phyloP scores from a whole-genome alignment of 2,329 filamentous ascomycete species.

The Colletotrichum navitas region DNA sequence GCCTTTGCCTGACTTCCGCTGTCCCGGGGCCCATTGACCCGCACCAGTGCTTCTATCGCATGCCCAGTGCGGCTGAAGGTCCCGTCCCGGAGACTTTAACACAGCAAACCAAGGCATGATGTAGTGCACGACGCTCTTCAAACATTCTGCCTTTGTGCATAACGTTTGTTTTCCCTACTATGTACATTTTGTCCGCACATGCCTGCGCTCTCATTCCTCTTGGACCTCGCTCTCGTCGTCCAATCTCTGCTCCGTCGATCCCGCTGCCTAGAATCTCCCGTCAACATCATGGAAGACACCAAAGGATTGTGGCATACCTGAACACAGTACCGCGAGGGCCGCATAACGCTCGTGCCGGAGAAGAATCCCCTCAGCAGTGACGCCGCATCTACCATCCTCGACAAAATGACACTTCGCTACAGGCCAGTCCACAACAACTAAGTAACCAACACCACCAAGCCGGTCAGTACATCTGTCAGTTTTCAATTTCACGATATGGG shows the following conservation, averaged over 20 bases:
- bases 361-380: conserved; percentile 14
- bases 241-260: conserved; percentile 15
- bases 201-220: not conserved
- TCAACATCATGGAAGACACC: conserved; percentile 42
- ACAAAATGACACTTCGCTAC: conserved; percentile 2
- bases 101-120: not conserved
- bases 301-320: conserved; percentile 14
- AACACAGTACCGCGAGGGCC: not conserved
- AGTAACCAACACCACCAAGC: not conserved
- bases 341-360: conserved; percentile 2
- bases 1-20: no score
- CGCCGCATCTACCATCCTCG: not conserved
- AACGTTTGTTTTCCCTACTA: no score
- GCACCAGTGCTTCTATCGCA: no score
- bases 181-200: not conserved
- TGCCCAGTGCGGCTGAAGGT: not conserved
- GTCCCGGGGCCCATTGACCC: no score
- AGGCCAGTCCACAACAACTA: conserved; percentile 13
- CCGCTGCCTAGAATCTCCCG: conserved; percentile 5
- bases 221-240: conserved; percentile 13
- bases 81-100: not conserved
- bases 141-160: not conserved
- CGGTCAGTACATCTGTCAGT: conserved; percentile 1
- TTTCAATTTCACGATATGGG: conserved; percentile 25
- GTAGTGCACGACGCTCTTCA: not conserved